Conservation (phyloP, 805 yeast genomes). For the Kodamaea laetipori region DNA sequence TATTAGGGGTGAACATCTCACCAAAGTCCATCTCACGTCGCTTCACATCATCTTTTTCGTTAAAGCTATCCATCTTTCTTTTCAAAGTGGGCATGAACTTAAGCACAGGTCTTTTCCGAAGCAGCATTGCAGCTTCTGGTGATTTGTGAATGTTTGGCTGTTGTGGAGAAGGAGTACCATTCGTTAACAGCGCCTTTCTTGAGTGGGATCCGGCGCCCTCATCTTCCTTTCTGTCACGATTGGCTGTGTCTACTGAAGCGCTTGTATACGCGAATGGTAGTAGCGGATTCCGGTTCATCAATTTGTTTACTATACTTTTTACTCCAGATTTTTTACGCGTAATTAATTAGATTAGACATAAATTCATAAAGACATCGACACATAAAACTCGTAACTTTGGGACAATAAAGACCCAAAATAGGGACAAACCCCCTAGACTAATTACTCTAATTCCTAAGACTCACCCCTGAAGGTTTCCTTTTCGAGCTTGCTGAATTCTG, state of each 20-base stretch:
- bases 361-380: no score
- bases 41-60: slow-evolving; percentile 43
- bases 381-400: no score
- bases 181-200: slow-evolving; percentile 21
- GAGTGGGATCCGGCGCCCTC: slow-evolving; percentile 52
- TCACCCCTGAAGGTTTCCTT: no score
- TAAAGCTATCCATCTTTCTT: slow-evolving; percentile 44
- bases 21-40: slow-evolving; percentile 30
- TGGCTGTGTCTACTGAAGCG: slow-evolving; percentile 26
- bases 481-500: no score
- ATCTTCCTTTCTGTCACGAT: slow-evolving; percentile 38
- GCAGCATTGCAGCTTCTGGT: slow-evolving; percentile 1
- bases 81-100: slow-evolving; percentile 35
- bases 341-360: no score
- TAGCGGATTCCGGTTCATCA: slow-evolving; percentile 35
- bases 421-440: no score
- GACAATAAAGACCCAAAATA: no score
- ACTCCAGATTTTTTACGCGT: no score
- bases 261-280: slow-evolving; percentile 54
- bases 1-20: slow-evolving; percentile 10
- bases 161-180: neutral
- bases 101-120: slow-evolving; percentile 22
- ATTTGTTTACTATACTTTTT: neutral
- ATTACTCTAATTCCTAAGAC: no score
- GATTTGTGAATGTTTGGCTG: slow-evolving; percentile 8